Base-by-base conservation (phyloP, 116 monocot species). In the Thalassia testudinum region DNA sequence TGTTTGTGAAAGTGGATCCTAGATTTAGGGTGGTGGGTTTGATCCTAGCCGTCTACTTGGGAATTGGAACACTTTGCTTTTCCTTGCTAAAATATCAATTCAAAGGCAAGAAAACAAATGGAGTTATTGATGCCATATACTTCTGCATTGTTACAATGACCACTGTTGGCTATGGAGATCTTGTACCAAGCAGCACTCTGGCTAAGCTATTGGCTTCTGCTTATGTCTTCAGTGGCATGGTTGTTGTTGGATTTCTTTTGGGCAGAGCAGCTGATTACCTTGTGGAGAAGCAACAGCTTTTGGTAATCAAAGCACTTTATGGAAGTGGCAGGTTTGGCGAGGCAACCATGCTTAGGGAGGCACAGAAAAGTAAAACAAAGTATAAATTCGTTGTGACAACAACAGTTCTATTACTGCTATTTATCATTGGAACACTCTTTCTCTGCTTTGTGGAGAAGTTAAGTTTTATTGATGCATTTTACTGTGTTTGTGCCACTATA, bases 131-230 rank as follows among this genome's bases (percentile, higher is more conserved):
- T n/a, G n/a, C n/a, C n/a, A n/a, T 95, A 12, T 95, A 95, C 58
- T 87, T 87, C 64, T 81, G 71, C 54, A 75, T 95, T 25, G 95
- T 95, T 15, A 95, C 95, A 10, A 95, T 95, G 95, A 95, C 85
- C 7, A 88, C 95, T 0, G 88, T 95, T 20, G 95, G 88, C 8
- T 95, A 88, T 49, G 95, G 95, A 6, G 95, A 95, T 51, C 81
- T 95, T 0, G 76, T n/a, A n/a, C n/a, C n/a, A n/a, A n/a, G n/a
- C n/a, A n/a, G n/a, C n/a, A n/a, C n/a, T n/a, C n/a, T n/a, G n/a
- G n/a, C n/a, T n/a, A n/a, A n/a, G n/a, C n/a, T n/a, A n/a, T n/a
- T n/a, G n/a, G n/a, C n/a, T n/a, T n/a, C n/a, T n/a, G n/a, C n/a
- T n/a, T n/a, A n/a, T n/a, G n/a, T n/a, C n/a, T n/a, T n/a, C n/a